Conservation (phyloP, 1,284 basidiomycete species). For the Tylopilus sp. region DNA sequence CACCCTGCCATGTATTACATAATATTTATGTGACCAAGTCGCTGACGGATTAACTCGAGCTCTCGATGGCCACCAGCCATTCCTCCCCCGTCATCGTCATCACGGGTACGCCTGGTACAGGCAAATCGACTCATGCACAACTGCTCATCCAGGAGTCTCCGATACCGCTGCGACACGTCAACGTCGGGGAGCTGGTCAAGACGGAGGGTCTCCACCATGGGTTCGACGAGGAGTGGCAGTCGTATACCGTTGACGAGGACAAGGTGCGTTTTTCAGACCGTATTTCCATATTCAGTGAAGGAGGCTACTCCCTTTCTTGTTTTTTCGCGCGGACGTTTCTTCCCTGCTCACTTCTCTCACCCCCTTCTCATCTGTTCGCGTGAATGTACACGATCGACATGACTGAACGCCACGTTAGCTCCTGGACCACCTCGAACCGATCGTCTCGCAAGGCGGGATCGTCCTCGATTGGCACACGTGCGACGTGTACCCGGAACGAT, state of each 20-base stretch:
- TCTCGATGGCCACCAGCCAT: neutral
- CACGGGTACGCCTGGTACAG: conserved; percentile 86
- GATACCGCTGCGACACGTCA: conserved; percentile 75
- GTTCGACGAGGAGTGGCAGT: conserved; percentile 93
- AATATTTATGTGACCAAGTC: no score
- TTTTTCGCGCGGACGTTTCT: no score
- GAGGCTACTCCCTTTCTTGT: no score
- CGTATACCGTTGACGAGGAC: conserved; percentile 94
- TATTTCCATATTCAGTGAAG: no score
- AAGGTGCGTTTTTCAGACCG: conserved; percentile 69
- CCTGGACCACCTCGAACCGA: conserved; percentile 83
- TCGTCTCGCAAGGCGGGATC: conserved; percentile 67
- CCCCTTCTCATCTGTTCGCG: no score
- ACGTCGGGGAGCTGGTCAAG: conserved; percentile 89
- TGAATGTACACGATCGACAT: no score
- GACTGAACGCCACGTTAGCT: conserved; percentile 44
- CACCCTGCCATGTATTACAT: no score
- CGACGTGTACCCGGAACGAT: conserved; percentile 92
- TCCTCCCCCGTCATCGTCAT: conserved; percentile 82
- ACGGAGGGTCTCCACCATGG: conserved; percentile 78
- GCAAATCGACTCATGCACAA: conserved; percentile 89
- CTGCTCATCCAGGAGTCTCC: conserved; percentile 68
- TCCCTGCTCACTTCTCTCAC: no score
- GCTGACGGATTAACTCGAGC: no score
- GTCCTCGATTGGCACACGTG: conserved; percentile 98